These are phyloP conservation scores for Aspergillus sp. DNA, from an alignment of 2,329 filamentous ascomycete genomes.

Conservation along the genomic window DNA sequence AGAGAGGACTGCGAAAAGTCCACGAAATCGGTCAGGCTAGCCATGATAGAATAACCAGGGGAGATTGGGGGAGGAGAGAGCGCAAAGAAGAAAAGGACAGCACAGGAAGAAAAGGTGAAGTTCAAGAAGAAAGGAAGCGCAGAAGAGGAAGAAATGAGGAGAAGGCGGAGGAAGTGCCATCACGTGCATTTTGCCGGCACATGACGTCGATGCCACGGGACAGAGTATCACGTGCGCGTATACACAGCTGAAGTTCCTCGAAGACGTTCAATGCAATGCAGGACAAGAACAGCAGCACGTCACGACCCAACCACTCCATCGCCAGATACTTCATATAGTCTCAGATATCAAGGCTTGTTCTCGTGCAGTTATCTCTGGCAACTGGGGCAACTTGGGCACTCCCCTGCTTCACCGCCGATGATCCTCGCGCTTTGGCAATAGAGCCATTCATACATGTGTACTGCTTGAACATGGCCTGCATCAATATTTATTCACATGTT, in stretches of 20 bases:
- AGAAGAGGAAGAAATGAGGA: neutral
- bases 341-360: too few species aligned
- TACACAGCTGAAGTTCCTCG: too few species aligned
- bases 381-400: too few species aligned
- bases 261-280: too few species aligned
- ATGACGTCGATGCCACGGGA: slow-evolving; percentile 1
- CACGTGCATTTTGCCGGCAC: neutral
- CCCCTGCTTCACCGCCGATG: neutral
- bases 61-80: slow-evolving; percentile 2
- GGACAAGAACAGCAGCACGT: too few species aligned
- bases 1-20: slow-evolving; percentile 61
- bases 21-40: slow-evolving; percentile 37
- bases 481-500: neutral
- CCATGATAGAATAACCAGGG: slow-evolving; percentile 19
- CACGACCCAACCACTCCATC: too few species aligned
- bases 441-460: neutral
- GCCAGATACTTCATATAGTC: too few species aligned
- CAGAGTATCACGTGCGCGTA: neutral
- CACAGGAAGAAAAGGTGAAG: slow-evolving; percentile 1
- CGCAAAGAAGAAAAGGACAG: slow-evolving; percentile 1
- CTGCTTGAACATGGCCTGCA: neutral
- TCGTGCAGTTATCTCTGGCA: too few species aligned
- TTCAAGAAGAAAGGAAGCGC: neutral
- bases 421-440: neutral
- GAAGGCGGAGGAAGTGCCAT: neutral